These are phyloP conservation scores for Penicillium dipodomyicola DNA, from an alignment of 495 filamentous ascomycete genomes.

Conservation along the genomic window DNA sequence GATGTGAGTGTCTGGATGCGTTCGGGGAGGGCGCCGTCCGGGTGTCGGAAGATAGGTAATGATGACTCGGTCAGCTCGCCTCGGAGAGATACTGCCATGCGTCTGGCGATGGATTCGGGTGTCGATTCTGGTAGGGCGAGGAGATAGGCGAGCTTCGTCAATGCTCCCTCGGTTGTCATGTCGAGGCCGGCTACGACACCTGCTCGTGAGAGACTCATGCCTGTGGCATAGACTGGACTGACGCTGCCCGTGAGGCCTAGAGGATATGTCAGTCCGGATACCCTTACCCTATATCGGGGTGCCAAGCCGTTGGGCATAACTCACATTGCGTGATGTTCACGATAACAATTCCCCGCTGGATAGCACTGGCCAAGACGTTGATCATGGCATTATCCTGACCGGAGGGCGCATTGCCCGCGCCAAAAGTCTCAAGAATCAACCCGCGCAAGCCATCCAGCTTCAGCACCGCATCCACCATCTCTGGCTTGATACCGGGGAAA, in stretches of 20 bases:
- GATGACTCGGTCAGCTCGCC: conserved; percentile 83
- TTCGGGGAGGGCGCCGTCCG: conserved; percentile 51
- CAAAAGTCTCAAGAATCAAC: conserved; percentile 90
- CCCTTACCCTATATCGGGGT: not conserved
- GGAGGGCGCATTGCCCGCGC: conserved; percentile 87
- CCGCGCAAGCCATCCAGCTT: conserved; percentile 74
- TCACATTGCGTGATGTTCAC: conserved; percentile 93
- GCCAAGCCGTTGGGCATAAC: conserved; percentile 1
- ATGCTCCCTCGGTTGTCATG: conserved; percentile 87
- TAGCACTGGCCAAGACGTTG: conserved; percentile 72
- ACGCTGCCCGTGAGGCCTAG: conserved; percentile 75
- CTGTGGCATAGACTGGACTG: conserved; percentile 85
- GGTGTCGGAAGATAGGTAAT: conserved; percentile 66
- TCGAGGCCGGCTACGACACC: conserved; percentile 93
- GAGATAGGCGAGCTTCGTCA: conserved; percentile 91
- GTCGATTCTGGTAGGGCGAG: conserved; percentile 66
- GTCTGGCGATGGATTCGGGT: conserved; percentile 58
- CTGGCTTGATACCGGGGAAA: conserved; percentile 92
- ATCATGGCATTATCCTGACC: conserved; percentile 82
- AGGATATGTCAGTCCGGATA: not conserved
- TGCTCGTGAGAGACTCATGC: conserved; percentile 79
- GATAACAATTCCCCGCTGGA: conserved; percentile 78
- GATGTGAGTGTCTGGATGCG: conserved; percentile 59
- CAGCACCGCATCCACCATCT: conserved; percentile 90
- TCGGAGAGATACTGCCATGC: conserved; percentile 74